These are phyloP conservation scores for Thraustotheca clavata DNA, from an alignment of 352 stramenopile genomes.

Conservation along the genomic window DNA sequence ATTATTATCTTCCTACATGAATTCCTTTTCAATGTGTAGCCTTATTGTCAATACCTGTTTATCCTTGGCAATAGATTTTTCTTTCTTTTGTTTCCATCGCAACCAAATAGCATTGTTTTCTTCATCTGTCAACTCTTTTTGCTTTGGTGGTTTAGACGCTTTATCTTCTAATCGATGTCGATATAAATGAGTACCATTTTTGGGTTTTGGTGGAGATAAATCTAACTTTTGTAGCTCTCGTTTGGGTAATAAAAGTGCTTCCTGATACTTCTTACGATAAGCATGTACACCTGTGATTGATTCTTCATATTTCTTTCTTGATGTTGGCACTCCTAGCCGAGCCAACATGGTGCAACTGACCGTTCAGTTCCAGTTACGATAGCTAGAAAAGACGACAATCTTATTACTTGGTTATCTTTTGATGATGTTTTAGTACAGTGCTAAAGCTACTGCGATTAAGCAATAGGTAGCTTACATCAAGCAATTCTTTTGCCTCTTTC, in stretches of 20 bases:
- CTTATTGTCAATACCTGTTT: neutral
- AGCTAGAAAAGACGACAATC: neutral
- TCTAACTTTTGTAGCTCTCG: constrained; percentile 28
- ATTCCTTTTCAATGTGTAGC: neutral
- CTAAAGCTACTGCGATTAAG: constrained; percentile 37
- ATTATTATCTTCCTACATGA: neutral
- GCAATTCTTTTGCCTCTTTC: constrained; percentile 39
- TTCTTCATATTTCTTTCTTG: constrained; percentile 87
- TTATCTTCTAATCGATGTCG: constrained; percentile 91
- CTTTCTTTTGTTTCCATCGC: constrained; percentile 89
- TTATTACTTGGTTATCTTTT: constrained; percentile 18
- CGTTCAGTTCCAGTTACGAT: neutral
- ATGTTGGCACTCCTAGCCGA: constrained; percentile 94
- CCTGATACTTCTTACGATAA: constrained; percentile 14
- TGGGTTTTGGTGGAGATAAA: constrained; percentile 46
- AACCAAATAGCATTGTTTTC: constrained; percentile 22
- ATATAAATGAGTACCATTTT: constrained; percentile 93
- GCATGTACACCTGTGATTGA: constrained; percentile 96
- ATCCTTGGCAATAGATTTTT: constrained; percentile 24
- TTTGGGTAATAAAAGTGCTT: constrained; percentile 69
- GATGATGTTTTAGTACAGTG: constrained; percentile 32
- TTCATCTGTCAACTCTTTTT: constrained; percentile 32
- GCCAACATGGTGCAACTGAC: constrained; percentile 81
- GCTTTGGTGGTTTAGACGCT: constrained; percentile 86
- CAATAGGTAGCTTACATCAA: constrained; percentile 44